phyloP scores from a whole-genome alignment of 768 basidiomycete genomes.

The Suillus fuscotomentosus region DNA sequence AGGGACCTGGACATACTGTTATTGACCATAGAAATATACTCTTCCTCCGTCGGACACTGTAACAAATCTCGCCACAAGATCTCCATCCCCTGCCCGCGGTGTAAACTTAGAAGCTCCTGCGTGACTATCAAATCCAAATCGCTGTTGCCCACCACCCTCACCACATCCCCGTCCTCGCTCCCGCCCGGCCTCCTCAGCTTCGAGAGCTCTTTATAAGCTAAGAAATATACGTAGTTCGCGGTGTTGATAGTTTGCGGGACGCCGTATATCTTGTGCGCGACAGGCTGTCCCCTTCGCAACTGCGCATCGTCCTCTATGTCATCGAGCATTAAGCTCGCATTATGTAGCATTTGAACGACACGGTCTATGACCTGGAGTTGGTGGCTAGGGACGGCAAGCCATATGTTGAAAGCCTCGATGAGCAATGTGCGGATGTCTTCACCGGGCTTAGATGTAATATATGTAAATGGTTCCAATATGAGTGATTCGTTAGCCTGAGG shows the following conservation, averaged over 20 bases:
- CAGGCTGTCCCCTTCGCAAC: slow-evolving; percentile 79
- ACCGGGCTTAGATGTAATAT: slow-evolving; percentile 80
- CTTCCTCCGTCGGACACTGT: slow-evolving; percentile 89
- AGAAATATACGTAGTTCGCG: slow-evolving; percentile 96
- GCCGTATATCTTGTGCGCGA: slow-evolving; percentile 95
- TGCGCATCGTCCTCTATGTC: slow-evolving; percentile 94
- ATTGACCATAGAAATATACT: slow-evolving; percentile 95
- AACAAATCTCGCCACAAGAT: slow-evolving; percentile 92
- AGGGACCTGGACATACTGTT: slow-evolving; percentile 56
- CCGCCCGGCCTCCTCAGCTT: slow-evolving; percentile 13
- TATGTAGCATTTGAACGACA: slow-evolving; percentile 93
- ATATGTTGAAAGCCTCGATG: slow-evolving; percentile 90
- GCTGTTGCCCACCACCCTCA: slow-evolving; percentile 59
- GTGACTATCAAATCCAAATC: slow-evolving; percentile 55
- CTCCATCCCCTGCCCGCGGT: slow-evolving; percentile 94
- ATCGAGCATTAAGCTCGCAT: slow-evolving; percentile 91
- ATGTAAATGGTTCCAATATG: slow-evolving; percentile 85
- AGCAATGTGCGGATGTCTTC: slow-evolving; percentile 89
- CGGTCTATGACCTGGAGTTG: slow-evolving; percentile 72
- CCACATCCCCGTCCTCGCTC: background rate
- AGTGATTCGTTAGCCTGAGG: slow-evolving; percentile 34
- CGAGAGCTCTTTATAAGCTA: slow-evolving; percentile 80
- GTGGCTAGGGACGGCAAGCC: slow-evolving; percentile 79
- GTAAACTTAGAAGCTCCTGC: slow-evolving; percentile 75
- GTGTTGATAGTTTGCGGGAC: slow-evolving; percentile 96